phyloP scores from a whole-genome alignment of 805 yeast species.

The Monosporozyma yasuniensis region DNA sequence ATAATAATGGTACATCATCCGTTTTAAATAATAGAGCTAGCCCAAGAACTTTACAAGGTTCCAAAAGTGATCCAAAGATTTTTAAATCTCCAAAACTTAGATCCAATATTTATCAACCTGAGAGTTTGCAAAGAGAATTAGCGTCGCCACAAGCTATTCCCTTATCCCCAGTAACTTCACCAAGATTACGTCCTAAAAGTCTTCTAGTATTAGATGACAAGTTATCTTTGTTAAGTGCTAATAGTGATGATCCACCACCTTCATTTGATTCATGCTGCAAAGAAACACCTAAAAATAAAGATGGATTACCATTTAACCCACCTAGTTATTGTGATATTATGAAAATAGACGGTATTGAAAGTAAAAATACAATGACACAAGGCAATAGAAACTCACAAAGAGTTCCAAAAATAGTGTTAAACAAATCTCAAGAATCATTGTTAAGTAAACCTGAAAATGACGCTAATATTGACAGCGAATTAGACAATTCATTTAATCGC shows the following conservation, averaged over 20 bases:
- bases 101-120: slow-evolving; percentile 51
- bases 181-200: slow-evolving; percentile 38
- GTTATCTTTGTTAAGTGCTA: neutral
- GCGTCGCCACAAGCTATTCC: slow-evolving; percentile 63
- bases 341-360: slow-evolving; percentile 11
- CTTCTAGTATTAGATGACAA: slow-evolving; percentile 23
- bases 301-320: slow-evolving; percentile 25
- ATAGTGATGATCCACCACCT: slow-evolving; percentile 5
- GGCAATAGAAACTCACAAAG: neutral
- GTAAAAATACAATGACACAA: neutral
- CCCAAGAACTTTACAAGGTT: neutral
- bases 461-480: slow-evolving; percentile 5
- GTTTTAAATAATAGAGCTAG: neutral
- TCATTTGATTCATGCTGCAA: neutral
- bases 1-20: neutral
- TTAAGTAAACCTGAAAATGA: slow-evolving; percentile 1
- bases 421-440: slow-evolving; percentile 12
- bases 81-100: slow-evolving; percentile 29
- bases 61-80: slow-evolving; percentile 1
- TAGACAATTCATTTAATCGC: slow-evolving; percentile 4
- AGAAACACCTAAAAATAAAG: neutral
- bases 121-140: slow-evolving; percentile 35
- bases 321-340: slow-evolving; percentile 31
- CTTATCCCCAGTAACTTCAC: slow-evolving; percentile 40
- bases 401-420: slow-evolving; percentile 7